These are phyloP conservation scores for Aspergillus fischeri DNA, from an alignment of 2,329 filamentous ascomycete species.

Conservation along the genomic window DNA sequence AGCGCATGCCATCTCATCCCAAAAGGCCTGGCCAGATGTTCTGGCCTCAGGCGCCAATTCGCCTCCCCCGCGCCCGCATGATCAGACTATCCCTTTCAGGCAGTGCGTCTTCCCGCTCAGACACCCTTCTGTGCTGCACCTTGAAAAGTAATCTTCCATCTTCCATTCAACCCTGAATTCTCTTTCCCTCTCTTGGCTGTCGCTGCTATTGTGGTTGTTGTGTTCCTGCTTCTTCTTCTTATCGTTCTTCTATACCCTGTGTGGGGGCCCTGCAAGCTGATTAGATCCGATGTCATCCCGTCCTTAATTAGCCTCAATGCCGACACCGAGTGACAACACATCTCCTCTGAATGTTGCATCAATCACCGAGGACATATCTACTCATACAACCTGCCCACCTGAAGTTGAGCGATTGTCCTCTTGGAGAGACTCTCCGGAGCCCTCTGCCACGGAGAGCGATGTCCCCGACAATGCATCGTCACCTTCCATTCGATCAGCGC, in stretches of 20 bases:
- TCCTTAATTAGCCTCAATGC: slow-evolving; percentile 45
- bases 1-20: neutral
- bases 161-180: slow-evolving; percentile 1
- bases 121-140: slow-evolving; percentile 7
- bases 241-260: slow-evolving; percentile 11
- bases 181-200: slow-evolving; percentile 5
- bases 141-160: slow-evolving; percentile 4
- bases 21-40: slow-evolving; percentile 1
- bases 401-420: slow-evolving; percentile 35
- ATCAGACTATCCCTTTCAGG: slow-evolving; percentile 24
- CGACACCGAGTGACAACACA: slow-evolving; percentile 45
- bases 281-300: slow-evolving; percentile 34
- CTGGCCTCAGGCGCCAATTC: slow-evolving; percentile 21
- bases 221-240: slow-evolving; percentile 22
- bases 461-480: slow-evolving; percentile 26
- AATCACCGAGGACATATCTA: slow-evolving; percentile 42
- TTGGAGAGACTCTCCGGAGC: slow-evolving; percentile 31
- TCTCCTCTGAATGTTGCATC: slow-evolving; percentile 39
- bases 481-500: slow-evolving; percentile 19
- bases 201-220: slow-evolving; percentile 1
- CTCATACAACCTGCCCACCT: slow-evolving; percentile 49
- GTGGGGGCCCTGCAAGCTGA: slow-evolving; percentile 4
- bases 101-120: slow-evolving; percentile 19
- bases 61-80: slow-evolving; percentile 40
- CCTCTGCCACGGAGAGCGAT: slow-evolving; percentile 19